Evolutionary conservation across 139 green algal genomes (phyloP), one percentile per base, ranked within the genome.

Genomic region (Chlorella sorokiniana): DNA sequence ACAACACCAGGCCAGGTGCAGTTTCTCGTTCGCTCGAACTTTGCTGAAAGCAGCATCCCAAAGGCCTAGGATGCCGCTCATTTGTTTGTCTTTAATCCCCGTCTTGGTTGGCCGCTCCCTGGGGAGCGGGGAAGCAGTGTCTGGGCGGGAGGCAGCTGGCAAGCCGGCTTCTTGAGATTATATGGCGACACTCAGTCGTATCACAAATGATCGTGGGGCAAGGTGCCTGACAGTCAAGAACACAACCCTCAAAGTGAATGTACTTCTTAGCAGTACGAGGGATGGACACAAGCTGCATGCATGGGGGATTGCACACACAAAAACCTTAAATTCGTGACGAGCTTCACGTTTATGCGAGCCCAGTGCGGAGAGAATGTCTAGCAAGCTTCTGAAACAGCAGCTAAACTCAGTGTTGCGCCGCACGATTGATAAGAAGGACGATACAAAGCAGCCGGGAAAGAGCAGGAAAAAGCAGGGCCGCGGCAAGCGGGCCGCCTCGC

Each of bases 1-100:
- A 6, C 82, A 65, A 45, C 84, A 92, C 76, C 73, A 88, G 0
- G 59, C n/a, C 38, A 93, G 35, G 40, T 92, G 88, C 23, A 92
- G 65, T 33, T 69, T 81, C 16, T 89, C 83, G 69, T 84, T 84
- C 33, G 76, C 74, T 31, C 56, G 79, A 16, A 88, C 69, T 23
- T 33, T 48, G n/a, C 33, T 27, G 18, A 88, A 71, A 6, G 76
- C 59, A 10, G 72, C 29, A 69, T 88, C 81, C 41, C 67, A 84
- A 8, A 88, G 22, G 23, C 44, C 54, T 20, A 87, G 63, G 11
- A 65, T 25, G 33, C 63, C 63, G 37, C 56, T 75, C 25, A 22
- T 69, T 22, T 7, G n/a, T 25, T 42, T 65, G 18, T 29, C 22
- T 16, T 65, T 16, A 31, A 6, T 10, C 18, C 56, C 56, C 56